A percentile compares a stretch with the other conserved stretches of the same genome.
Conservation (phyloP, 2,329 filamentous ascomycete genomes). For the Fusarium concolor region DNA sequence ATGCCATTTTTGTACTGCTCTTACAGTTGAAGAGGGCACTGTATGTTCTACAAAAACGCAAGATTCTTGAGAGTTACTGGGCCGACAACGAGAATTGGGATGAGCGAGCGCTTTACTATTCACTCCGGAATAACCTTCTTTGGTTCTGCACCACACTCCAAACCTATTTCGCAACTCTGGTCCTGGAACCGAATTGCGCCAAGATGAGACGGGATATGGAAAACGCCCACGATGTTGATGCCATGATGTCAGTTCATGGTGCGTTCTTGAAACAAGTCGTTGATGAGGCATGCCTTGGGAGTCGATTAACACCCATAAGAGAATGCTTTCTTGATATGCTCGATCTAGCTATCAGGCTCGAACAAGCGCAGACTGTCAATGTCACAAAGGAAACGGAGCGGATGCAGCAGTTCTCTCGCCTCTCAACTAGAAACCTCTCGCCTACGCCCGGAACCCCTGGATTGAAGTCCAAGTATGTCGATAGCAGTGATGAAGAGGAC, state of each 20-base stretch:
- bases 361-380: slow-evolving; percentile 65
- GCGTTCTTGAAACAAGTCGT: slow-evolving; percentile 71
- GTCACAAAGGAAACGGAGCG: slow-evolving; percentile 50
- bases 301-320: slow-evolving; percentile 75
- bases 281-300: slow-evolving; percentile 76
- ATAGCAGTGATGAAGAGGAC: slow-evolving; percentile 48
- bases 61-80: slow-evolving; percentile 57
- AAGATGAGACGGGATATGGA: slow-evolving; percentile 69
- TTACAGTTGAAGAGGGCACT: slow-evolving; percentile 81
- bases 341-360: slow-evolving; percentile 78
- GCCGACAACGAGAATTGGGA: slow-evolving; percentile 52
- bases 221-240: slow-evolving; percentile 78
- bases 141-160: slow-evolving; percentile 83
- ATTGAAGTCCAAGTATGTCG: slow-evolving; percentile 41
- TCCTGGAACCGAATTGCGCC: slow-evolving; percentile 70
- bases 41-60: slow-evolving; percentile 70
- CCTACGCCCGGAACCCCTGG: slow-evolving; percentile 35
- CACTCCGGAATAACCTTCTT: slow-evolving; percentile 74
- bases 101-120: slow-evolving; percentile 65
- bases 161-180: slow-evolving; percentile 79
- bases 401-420: slow-evolving; percentile 51
- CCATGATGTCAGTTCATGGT: slow-evolving; percentile 79
- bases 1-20: slow-evolving; percentile 78
- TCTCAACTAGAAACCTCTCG: slow-evolving; percentile 34
- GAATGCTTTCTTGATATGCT: slow-evolving; percentile 80